phyloP scores from a whole-genome alignment of 2,329 filamentous ascomycete species.

The Magnaporthiopsis rhizophila region DNA sequence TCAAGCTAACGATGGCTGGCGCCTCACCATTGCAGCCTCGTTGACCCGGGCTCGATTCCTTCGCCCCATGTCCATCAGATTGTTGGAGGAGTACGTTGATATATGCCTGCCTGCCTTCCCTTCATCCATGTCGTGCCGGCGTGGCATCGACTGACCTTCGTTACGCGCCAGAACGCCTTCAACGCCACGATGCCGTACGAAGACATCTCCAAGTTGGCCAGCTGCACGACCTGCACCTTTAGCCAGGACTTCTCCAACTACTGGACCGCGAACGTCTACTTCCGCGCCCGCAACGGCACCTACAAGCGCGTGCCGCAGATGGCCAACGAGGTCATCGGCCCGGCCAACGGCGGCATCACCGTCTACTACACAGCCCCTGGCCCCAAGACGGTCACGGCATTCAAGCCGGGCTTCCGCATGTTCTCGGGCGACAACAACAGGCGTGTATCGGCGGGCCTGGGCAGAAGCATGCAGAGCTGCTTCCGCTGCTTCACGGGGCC shows the following conservation, averaged over 20 bases:
- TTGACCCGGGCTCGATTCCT: not conserved
- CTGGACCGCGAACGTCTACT: slow-evolving; percentile 24
- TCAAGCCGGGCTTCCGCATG: slow-evolving; percentile 34
- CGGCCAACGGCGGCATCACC: slow-evolving; percentile 24
- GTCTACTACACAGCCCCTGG: slow-evolving; percentile 30
- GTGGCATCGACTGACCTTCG: not conserved
- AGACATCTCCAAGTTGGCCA: slow-evolving; percentile 17
- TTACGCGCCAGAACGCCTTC: slow-evolving; percentile 16
- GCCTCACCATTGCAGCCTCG: not conserved
- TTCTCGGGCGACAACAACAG: slow-evolving; percentile 26
- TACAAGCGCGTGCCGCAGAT: slow-evolving; percentile 28
- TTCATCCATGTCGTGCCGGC: not conserved
- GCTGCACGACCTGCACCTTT: slow-evolving; percentile 22
- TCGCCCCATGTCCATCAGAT: slow-evolving; percentile 3
- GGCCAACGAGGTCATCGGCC: slow-evolving; percentile 24
- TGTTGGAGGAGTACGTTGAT: not conserved
- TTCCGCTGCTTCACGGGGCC: slow-evolving; percentile 31
- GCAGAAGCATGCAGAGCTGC: slow-evolving; percentile 25
- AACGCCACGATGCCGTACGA: slow-evolving; percentile 17
- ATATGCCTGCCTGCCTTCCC: too few species aligned
- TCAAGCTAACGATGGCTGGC: not conserved
- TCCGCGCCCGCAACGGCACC: slow-evolving; percentile 19
- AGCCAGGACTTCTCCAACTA: slow-evolving; percentile 27
- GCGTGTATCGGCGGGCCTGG: slow-evolving; percentile 18
- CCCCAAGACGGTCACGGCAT: slow-evolving; percentile 25